Evolutionary conservation across 306 rosid species (phyloP), one percentile per base, ranked within the genome.

Genomic region (Gleditsia sinensis): DNA sequence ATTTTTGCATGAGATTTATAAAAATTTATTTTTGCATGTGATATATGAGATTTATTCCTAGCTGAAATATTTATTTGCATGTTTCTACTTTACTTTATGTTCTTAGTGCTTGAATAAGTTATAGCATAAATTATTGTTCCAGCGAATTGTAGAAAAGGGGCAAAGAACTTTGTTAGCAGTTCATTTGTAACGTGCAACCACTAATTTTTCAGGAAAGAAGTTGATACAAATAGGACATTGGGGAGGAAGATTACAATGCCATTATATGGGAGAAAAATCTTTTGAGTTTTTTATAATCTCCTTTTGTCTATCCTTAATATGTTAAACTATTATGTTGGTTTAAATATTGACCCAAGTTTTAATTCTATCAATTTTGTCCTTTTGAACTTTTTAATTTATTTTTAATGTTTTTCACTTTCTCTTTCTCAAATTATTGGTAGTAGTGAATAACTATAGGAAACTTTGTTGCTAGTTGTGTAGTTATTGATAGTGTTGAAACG

Each of bases 131-230:
- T 28, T 37, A 9, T 49, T 27, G 64, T 43, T 75, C 66, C 34
- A 11, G 19, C 46, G 37, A 5, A 30, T 33, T 24, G 19, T 49
- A 23, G 19, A 39, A 65, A 69, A 70, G 53, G 54, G 40, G 68
- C 19, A 34, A 37, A 36, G 58, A 17, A 55, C 28, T 75, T 40
- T n/a, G n/a, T 64, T 45, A 33, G 7, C 46, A 53, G 51, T 13
- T 70, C 66, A 43, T 32, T 62, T 9, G 16, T 61, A 51, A 61
- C 23, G 13, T 73, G 42, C 53, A 65, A 40, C 16, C 11, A 37
- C 64, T 60, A 17, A 25, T 67, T 67, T n/a, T 67, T 80, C 9
- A 5, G 58, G 60, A 71, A 42, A 83, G 56, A 71, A 71, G 70
- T 62, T 64, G 39, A 33, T 37, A 74, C 9, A 20, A 33, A 43